Evolutionary conservation across 163 green algal species (phyloP), one percentile per base, ranked within the genome.

Genomic region (Chlorella variabilis): DNA sequence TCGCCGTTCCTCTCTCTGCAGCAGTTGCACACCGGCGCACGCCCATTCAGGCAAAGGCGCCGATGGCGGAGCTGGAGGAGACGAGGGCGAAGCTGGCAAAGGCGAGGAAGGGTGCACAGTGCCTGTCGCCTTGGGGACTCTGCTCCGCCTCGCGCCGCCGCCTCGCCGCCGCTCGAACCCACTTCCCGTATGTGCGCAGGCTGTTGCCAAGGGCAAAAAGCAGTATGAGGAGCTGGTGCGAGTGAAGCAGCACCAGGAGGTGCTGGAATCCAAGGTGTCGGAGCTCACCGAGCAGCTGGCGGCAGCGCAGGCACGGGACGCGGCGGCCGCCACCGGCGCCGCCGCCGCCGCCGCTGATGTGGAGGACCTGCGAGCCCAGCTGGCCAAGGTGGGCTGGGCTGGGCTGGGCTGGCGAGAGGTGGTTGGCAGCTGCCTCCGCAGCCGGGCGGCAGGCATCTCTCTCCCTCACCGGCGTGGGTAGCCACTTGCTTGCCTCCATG

Each of bases 21-120:
- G n/a, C n/a, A n/a, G n/a, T n/a, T n/a, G n/a, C n/a, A n/a, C n/a
- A n/a, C n/a, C n/a, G n/a, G n/a, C n/a, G n/a, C n/a, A n/a, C n/a
- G n/a, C n/a, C n/a, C n/a, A n/a, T n/a, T 29, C 45, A 54, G 45
- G 11, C 39, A 7, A 54, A 54, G 45, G 45, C 41, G 29, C 45
- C 8, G 69, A 63, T 23, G 65, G 42, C 70, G 20, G 58, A 82
- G 36, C 15, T 78, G 9, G 62, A 83, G 33, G 69, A 83, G 42
- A 29, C 33, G 25, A 77, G 49, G 63, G n/a, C 9, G 15, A 78
- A 76, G 42, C 38, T 83, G 41, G 45, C 54, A 18, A 71, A 76
- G 41, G 56, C 68, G 39, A 1, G 63, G 23, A 18, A 2, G 6
- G 9, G 65, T 25, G 62, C 4, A 48, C 6, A 2, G 34, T 34